A percentile compares a stretch with the other conserved stretches of the same genome.
phyloP scores from a whole-genome alignment of 75 land plant species.

The Pseudotsuga menziesii region DNA sequence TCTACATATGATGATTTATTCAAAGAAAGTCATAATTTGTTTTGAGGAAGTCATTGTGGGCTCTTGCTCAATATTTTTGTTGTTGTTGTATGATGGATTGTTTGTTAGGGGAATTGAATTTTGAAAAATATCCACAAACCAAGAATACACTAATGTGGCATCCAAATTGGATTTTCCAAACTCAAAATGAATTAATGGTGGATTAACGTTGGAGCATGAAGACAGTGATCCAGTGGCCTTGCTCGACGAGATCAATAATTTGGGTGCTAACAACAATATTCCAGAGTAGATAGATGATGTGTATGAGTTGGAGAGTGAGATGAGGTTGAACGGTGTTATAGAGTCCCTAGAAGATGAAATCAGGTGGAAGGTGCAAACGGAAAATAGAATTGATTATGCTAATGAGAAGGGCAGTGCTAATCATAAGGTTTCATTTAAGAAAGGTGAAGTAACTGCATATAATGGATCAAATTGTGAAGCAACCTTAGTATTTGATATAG shows the following conservation, averaged over 20 bases:
- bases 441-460: background rate
- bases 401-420: background rate
- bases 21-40: no score
- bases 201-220: background rate
- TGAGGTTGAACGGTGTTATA: background rate
- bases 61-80: no score
- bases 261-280: background rate
- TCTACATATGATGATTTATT: no score
- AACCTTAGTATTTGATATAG: background rate
- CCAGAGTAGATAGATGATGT: no score
- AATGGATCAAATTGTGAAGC: background rate
- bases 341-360: conserved; percentile 1
- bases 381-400: no score
- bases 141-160: no score
- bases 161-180: background rate
- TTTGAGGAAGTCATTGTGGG: no score
- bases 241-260: background rate
- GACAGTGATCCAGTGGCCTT: background rate
- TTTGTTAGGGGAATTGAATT: no score
- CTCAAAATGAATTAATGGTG: background rate
- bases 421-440: background rate
- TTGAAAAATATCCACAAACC: no score
- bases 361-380: background rate
- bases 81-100: no score
- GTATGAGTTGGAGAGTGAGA: background rate